Percentiles rank a stretch among this genome's conserved stretches.
These are phyloP conservation scores for Trypanosoma platydactyli DNA, from an alignment of 208 protist genomes.

Conservation along the genomic window DNA sequence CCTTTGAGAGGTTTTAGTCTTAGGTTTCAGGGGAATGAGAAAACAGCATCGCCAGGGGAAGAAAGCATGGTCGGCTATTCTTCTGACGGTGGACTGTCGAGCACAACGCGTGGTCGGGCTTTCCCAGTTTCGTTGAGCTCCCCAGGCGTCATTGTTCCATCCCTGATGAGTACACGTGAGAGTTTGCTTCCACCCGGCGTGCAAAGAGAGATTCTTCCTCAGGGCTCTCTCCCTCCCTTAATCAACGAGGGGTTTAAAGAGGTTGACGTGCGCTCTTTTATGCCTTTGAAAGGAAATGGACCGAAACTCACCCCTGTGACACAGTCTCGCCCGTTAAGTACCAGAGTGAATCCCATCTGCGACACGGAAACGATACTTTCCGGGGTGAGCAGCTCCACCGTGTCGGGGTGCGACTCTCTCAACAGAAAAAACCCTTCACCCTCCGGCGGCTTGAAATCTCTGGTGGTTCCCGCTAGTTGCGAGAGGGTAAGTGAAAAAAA, in stretches of 20 bases:
- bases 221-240: slow-evolving; percentile 4
- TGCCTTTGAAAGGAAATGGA: not conserved
- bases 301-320: not conserved
- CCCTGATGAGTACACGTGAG: not conserved
- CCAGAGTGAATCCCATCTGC: slow-evolving; percentile 1
- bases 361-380: slow-evolving; percentile 15
- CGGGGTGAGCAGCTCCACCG: not conserved
- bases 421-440: too few species aligned
- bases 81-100: slow-evolving; percentile 18
- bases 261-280: too few species aligned
- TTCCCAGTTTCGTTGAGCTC: not conserved
- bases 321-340: not conserved
- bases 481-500: too few species aligned
- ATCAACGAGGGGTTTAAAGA: not conserved
- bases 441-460: too few species aligned
- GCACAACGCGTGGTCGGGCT: not conserved
- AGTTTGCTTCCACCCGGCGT: not conserved
- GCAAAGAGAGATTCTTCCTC: not conserved
- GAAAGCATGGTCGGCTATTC: slow-evolving; percentile 15
- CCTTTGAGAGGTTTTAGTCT: slow-evolving; percentile 18
- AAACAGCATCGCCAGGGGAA: not conserved
- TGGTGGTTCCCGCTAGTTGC: too few species aligned
- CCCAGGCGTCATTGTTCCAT: slow-evolving; percentile 25
- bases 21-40: not conserved
- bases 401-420: too few species aligned